Conservation (phyloP, 2,329 filamentous ascomycete genomes). For the Hypoxylon sp. region DNA sequence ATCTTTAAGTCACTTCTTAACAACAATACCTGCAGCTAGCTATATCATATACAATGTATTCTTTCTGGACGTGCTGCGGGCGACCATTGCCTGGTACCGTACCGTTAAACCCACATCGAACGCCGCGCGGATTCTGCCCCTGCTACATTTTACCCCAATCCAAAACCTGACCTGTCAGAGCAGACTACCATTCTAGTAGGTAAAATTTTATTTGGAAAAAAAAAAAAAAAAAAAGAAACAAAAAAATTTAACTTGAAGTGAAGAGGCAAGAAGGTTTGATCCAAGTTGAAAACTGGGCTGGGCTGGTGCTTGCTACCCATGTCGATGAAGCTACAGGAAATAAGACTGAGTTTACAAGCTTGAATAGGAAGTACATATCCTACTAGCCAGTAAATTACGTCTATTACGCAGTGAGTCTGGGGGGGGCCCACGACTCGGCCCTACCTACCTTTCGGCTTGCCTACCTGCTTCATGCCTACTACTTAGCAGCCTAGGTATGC, state of each 20-base stretch:
- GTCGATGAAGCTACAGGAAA: slow-evolving; percentile 28
- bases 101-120: background rate
- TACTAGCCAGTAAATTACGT: slow-evolving; percentile 8
- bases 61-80: too few species aligned
- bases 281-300: slow-evolving; percentile 20
- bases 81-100: background rate
- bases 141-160: slow-evolving; percentile 3
- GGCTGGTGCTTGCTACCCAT: slow-evolving; percentile 29
- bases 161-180: too few species aligned
- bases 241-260: too few species aligned
- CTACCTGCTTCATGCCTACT: background rate
- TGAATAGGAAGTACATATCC: slow-evolving; percentile 7
- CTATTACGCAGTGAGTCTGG: slow-evolving; percentile 13
- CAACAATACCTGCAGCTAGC: too few species aligned
- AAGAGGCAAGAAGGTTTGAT: slow-evolving; percentile 23
- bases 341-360: slow-evolving; percentile 30
- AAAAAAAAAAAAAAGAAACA: background rate
- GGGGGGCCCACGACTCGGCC: slow-evolving; percentile 14
- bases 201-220: background rate
- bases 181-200: background rate
- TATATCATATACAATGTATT: too few species aligned
- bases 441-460: slow-evolving; percentile 3
- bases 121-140: background rate
- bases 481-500: background rate
- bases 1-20: too few species aligned